Conservation (phyloP, 2,329 filamentous ascomycete species). For the Fusarium acutatum region DNA sequence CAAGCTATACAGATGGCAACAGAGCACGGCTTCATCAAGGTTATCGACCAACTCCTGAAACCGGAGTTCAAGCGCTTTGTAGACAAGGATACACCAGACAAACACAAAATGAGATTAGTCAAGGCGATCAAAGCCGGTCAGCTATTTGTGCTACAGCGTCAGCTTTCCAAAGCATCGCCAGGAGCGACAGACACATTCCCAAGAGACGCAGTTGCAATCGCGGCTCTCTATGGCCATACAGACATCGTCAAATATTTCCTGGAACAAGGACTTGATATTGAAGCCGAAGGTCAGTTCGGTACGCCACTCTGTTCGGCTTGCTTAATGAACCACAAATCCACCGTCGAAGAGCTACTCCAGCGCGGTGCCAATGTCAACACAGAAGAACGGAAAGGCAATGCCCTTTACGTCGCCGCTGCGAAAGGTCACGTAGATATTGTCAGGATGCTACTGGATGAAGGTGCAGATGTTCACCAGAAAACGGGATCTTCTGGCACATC, state of each 20-base stretch:
- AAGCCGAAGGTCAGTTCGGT: slow-evolving; percentile 8
- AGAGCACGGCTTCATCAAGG: background rate
- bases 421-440: background rate
- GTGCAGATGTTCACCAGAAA: background rate
- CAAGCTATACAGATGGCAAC: background rate
- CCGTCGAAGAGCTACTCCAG: background rate
- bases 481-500: background rate
- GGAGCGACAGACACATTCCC: background rate
- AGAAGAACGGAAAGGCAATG: background rate
- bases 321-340: background rate
- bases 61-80: background rate
- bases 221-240: background rate
- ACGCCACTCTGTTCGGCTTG: slow-evolving; percentile 4
- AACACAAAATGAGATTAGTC: background rate
- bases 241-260: background rate
- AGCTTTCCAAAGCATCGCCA: rapidly evolving
- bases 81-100: background rate
- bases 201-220: background rate
- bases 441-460: background rate
- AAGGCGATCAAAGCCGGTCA: slow-evolving; percentile 3
- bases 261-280: background rate
- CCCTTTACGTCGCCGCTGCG: background rate
- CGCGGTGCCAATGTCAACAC: background rate
- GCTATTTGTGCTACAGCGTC: background rate
- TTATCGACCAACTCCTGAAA: background rate